These are phyloP conservation scores for Arachis hypogaea DNA, from an alignment of 306 rosid species.

Conservation along the genomic window DNA sequence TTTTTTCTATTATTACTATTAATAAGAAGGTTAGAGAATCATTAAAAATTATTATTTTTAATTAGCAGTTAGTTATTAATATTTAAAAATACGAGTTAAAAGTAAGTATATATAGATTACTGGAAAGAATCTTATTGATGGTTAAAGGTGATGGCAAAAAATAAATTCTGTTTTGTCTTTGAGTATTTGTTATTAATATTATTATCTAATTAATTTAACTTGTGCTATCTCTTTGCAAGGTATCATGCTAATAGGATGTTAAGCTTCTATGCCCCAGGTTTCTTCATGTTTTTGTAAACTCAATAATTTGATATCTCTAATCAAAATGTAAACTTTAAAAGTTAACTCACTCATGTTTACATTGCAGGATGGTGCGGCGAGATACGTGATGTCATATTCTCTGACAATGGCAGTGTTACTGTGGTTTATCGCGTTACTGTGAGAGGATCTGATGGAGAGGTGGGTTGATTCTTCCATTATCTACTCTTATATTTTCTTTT, in stretches of 20 bases:
- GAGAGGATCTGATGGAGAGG: slow-evolving; percentile 99
- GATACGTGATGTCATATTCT: slow-evolving; percentile 91
- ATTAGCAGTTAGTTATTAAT: no score
- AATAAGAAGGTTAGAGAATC: no score
- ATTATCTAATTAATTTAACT: neutral
- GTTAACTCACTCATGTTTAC: neutral
- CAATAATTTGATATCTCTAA: neutral
- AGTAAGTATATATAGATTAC: no score
- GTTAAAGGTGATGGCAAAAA: no score
- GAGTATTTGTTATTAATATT: neutral
- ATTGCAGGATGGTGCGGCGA: slow-evolving; percentile 98
- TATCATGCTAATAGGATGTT: slow-evolving; percentile 97
- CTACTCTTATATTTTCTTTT: slow-evolving; percentile 8
- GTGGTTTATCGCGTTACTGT: slow-evolving; percentile 93
- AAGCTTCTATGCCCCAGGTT: slow-evolving; percentile 98
- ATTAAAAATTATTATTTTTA: no score
- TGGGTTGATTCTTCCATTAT: slow-evolving; percentile 32
- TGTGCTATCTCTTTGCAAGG: slow-evolving; percentile 48
- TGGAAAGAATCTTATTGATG: no score
- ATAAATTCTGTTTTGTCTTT: no score
- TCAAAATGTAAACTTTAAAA: neutral
- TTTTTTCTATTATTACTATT: no score
- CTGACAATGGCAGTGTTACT: slow-evolving; percentile 89
- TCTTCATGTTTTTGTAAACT: slow-evolving; percentile 26
- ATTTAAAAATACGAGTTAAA: no score